Base-by-base conservation (phyloP, 2,329 filamentous ascomycete genomes). In the Pyrenophora graminea region DNA sequence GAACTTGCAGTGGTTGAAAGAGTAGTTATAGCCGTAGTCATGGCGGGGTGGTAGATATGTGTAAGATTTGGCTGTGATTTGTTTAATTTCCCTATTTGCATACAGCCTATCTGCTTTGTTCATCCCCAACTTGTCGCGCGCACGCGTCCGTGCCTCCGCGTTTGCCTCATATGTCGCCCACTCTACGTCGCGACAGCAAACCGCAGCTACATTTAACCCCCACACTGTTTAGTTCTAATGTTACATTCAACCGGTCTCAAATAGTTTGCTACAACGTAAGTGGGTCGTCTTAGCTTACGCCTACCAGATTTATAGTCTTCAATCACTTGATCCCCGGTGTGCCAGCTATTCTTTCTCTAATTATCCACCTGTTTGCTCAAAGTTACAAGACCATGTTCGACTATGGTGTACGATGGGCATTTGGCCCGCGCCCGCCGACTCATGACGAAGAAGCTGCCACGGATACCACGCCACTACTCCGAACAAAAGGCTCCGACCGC, bases 1-100 rank as follows among this genome's bases (percentile, higher is more conserved):
- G 10, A 89, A 89, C 65, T 30, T 83, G 70, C 78, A 84, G 39
- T 79, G 78, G 66, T 55, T 86, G 39, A 72, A 67, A 55, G 51
- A 45, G 44, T 38, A 39, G 31, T 23, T 6, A 23, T 25, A 12
- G 10, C 2, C 27, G 12, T 25, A 3, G 21, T 21, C 19, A 21
- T 21, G 5, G 19, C 5, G 19, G 19, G 19, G 19, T 21, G 5
- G 19, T 3, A 21, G 19, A 21, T 3, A 21, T 21, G 19, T 5
- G 5, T 5, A 21, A 21, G 19, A 1, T 21, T 21, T 3, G 5
- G 19, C 19, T 21, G 19, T 21, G 23, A 8, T 25, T 25, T 25
- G 1, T 9, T 25, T 15, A 15, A 8, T 9, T 25, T 25, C 23
- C 23, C 23, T 25, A 9, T 25, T 25, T 25, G 23, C 23, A 21